Evolutionary conservation across 306 rosid species (phyloP).

Genomic region (Albizia julibrissin): DNA sequence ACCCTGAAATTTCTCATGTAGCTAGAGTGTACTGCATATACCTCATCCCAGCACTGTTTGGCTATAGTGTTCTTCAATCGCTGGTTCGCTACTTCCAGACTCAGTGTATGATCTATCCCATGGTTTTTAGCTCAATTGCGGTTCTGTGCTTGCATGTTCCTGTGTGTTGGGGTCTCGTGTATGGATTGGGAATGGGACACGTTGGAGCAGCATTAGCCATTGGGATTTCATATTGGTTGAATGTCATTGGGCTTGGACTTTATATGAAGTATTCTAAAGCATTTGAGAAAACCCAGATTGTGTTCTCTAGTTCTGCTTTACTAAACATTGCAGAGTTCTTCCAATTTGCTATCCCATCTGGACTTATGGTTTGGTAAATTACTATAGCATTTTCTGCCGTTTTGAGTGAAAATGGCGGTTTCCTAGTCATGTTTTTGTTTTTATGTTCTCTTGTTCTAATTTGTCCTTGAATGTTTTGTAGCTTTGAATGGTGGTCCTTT

Average conservation of each 20-base stretch:
- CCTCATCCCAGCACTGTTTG: slow-evolving; percentile 59
- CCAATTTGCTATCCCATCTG: slow-evolving; percentile 47
- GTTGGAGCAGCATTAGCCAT: slow-evolving; percentile 66
- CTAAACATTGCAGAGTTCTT: slow-evolving; percentile 41
- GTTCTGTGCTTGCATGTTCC: slow-evolving; percentile 57
- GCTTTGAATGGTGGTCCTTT: slow-evolving; percentile 76
- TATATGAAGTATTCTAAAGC: slow-evolving; percentile 51
- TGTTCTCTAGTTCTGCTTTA: slow-evolving; percentile 42
- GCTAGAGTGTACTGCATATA: slow-evolving; percentile 48
- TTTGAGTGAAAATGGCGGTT: neutral
- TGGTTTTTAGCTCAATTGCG: slow-evolving; percentile 48
- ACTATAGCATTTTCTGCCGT: neutral
- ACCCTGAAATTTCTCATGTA: slow-evolving; percentile 44
- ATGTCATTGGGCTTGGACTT: slow-evolving; percentile 50
- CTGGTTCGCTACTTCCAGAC: slow-evolving; percentile 53
- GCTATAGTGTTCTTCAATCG: slow-evolving; percentile 54
- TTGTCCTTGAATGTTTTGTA: slow-evolving; percentile 15
- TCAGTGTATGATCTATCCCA: slow-evolving; percentile 58
- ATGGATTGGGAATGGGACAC: slow-evolving; percentile 43
- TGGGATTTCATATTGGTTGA: slow-evolving; percentile 64
- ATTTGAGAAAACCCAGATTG: slow-evolving; percentile 52
- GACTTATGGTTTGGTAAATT: slow-evolving; percentile 47
- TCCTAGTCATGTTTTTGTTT: neutral
- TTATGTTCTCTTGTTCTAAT: neutral
- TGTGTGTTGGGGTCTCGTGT: slow-evolving; percentile 56